Conservation (phyloP, 2,329 filamentous ascomycete species). For the Ascochyta clinopodiicola region DNA sequence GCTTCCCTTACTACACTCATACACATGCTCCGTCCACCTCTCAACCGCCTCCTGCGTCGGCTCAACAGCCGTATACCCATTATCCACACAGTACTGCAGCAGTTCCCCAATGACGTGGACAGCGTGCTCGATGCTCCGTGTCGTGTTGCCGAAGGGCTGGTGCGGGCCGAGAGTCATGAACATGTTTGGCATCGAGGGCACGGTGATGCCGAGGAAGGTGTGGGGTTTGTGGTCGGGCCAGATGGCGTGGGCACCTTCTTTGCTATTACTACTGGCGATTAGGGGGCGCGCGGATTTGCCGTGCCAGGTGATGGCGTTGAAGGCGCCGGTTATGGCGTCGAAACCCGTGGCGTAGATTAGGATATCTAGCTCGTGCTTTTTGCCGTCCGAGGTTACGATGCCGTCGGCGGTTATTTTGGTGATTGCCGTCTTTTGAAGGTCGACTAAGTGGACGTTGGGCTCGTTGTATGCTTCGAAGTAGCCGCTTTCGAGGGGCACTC, state of each 20-base stretch:
- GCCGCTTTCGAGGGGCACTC: conserved; percentile 32
- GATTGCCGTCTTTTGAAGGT: conserved; percentile 49
- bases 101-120: conserved; percentile 49
- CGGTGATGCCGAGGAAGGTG: no score
- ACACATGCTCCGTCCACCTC: conserved; percentile 58
- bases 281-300: no score
- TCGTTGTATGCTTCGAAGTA: conserved; percentile 50
- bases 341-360: conserved; percentile 58
- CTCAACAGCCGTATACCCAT: conserved; percentile 48
- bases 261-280: no score
- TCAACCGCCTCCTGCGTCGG: conserved; percentile 51
- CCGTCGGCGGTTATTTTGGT: conserved; percentile 55
- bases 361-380: conserved; percentile 59
- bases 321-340: conserved; percentile 49
- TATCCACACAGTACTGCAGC: conserved; percentile 41
- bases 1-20: conserved; percentile 53
- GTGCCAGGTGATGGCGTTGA: not conserved
- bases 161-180: conserved; percentile 55
- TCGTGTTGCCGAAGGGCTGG: conserved; percentile 55
- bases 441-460: conserved; percentile 58
- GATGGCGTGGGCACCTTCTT: no score
- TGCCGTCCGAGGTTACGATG: conserved; percentile 53
- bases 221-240: no score
- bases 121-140: conserved; percentile 53
- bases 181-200: no score